A percentile compares a stretch with the other conserved stretches of the same genome.
phyloP scores from a whole-genome alignment of 2,329 filamentous ascomycete species.

The Penicillium sp. region DNA sequence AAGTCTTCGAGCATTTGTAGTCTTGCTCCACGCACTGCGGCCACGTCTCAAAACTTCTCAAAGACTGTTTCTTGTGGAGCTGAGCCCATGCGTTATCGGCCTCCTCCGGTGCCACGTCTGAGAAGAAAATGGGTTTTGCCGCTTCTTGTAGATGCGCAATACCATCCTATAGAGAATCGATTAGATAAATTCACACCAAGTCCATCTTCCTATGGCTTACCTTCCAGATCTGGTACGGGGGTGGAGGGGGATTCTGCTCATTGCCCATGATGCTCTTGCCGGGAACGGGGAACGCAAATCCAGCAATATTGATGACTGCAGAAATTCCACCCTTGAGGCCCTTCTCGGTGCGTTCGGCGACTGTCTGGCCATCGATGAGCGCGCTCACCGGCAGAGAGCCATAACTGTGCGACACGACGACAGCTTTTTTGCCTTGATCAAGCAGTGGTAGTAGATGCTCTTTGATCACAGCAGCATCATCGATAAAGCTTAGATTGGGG shows the following conservation, averaged over 20 bases:
- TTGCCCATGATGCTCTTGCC: conserved; percentile 9
- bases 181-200: not conserved
- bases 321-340: conserved; percentile 10
- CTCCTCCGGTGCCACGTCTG: conserved; percentile 1
- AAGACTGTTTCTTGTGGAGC: conserved; percentile 5
- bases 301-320: conserved; percentile 10
- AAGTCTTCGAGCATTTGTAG: conserved; percentile 7
- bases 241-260: conserved; percentile 4
- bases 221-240: conserved; percentile 10
- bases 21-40: conserved; percentile 10
- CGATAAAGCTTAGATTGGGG: conserved; percentile 7
- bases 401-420: conserved; percentile 40
- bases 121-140: conserved; percentile 1
- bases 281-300: conserved; percentile 9
- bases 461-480: conserved; percentile 8
- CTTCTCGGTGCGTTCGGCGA: conserved; percentile 9
- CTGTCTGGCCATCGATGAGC: conserved; percentile 27
- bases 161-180: not conserved
- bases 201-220: not conserved
- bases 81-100: conserved; percentile 9
- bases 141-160: conserved; percentile 1
- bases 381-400: conserved; percentile 31
- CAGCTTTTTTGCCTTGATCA: conserved; percentile 32
- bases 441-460: conserved; percentile 8
- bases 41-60: conserved; percentile 3